Base-by-base conservation (phyloP, 805 yeast species). In the Ogataea populi-albae region DNA sequence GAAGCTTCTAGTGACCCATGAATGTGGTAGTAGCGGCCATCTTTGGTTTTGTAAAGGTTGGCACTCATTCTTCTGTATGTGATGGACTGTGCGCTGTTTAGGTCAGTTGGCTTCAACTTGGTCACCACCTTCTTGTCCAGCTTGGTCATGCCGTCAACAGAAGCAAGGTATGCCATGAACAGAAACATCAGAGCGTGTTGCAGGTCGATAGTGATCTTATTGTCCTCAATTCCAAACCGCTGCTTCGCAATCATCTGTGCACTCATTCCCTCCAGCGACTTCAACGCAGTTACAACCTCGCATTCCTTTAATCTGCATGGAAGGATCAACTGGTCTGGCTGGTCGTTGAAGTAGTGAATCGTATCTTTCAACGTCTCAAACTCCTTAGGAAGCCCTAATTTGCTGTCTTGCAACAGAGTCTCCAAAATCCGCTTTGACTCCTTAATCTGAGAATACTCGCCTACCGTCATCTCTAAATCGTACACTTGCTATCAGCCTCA, bases 1-100 rank as follows among this genome's bases (percentile, higher is more conserved):
- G 55, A 41, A 2, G 64, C 59, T 18, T 59, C 61, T 26, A 61
- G 45, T 6, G 62, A 55, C 6, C 65, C 65, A 38, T 61, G 66
- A 22, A 61, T 53, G 32, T 59, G 66, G 31, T 51, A 57, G 34
- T 35, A 57, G 15, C 46, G 41, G 6, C 43, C 42, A 35, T 57
- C 62, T 34, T 60, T 61, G 7, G 65, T 61, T 22, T 46, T 43
- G 41, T 61, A 61, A 20, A 61, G 46, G 32, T 61, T 61, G 9
- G 66, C 63, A 30, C 59, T 46, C 59, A 58, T 50, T 30, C 62
- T 44, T 33, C 66, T 46, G 34, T 61, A 61, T 1, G 49, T 37
- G 26, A 45, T 39, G 9, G 59, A 49, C 35, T 54, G 60, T 3
- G 57, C 59, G 14, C 41, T 41, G 26, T 41, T 40, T 15, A 50